Percentiles rank a stretch among this genome's conserved stretches.
These are phyloP conservation scores for Effrenium voratum DNA, from an alignment of 73 alveolate genomes.

Conservation along the genomic window DNA sequence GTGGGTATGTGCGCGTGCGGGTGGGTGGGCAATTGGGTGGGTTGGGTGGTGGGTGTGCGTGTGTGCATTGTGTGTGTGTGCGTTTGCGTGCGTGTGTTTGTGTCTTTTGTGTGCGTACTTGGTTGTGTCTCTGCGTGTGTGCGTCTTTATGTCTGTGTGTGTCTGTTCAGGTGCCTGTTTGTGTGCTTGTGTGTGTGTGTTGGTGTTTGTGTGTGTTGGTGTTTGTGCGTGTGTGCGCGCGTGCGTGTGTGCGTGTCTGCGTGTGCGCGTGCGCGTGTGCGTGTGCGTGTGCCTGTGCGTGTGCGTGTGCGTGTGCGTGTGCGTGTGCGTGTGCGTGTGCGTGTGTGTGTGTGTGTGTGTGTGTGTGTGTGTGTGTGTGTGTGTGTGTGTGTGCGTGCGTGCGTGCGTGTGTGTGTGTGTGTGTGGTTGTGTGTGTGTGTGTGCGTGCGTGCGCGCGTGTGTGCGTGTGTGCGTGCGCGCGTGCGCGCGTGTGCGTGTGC, in stretches of 20 bases:
- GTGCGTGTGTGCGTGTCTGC: constrained; percentile 31
- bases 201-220: no score
- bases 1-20: no score
- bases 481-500: constrained; percentile 31
- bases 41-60: no score
- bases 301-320: constrained; percentile 47
- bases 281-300: constrained; percentile 48
- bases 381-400: neutral
- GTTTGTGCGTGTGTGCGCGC: no score
- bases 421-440: neutral
- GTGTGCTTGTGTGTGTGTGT: no score
- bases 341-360: constrained; percentile 51
- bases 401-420: neutral
- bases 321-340: constrained; percentile 50
- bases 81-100: no score
- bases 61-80: no score
- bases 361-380: constrained; percentile 43
- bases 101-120: no score
- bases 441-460: neutral
- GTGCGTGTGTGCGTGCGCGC: constrained; percentile 35
- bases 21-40: no score
- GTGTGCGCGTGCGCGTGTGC: constrained; percentile 40
- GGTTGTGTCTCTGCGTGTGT: no score
- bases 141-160: no score
- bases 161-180: no score